A percentile compares a stretch with the other conserved stretches of the same genome.
Evolutionary conservation across 352 stramenopile genomes (phyloP).

Genomic region (Phytophthora pluvialis): DNA sequence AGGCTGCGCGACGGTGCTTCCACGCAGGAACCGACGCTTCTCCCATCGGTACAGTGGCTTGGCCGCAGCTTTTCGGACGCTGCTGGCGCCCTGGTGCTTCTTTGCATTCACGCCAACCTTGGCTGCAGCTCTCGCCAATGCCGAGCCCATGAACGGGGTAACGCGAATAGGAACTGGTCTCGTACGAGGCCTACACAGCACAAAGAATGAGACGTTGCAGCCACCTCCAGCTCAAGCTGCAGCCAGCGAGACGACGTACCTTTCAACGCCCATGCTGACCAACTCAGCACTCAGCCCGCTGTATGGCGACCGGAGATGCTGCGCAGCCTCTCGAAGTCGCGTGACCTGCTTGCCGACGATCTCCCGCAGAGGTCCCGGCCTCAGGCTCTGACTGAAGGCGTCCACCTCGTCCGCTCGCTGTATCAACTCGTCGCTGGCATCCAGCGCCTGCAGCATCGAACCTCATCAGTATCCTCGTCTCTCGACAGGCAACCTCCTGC

Average conservation of each 20-base stretch:
- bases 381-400: conserved; percentile 46
- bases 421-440: conserved; percentile 45
- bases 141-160: conserved; percentile 43
- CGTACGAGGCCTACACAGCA: conserved; percentile 22
- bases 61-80: conserved; percentile 25
- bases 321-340: conserved; percentile 41
- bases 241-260: conserved; percentile 5
- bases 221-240: not conserved
- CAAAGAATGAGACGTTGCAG: not conserved
- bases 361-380: conserved; percentile 47
- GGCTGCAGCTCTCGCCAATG: conserved; percentile 26
- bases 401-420: conserved; percentile 53
- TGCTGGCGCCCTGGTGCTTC: conserved; percentile 45
- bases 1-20: conserved; percentile 24
- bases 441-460: conserved; percentile 33
- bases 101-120: conserved; percentile 31
- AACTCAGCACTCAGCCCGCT: conserved; percentile 21
- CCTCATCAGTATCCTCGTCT: not conserved
- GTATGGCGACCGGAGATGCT: conserved; percentile 36
- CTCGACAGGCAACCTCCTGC: not conserved
- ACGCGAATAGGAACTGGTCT: conserved; percentile 32
- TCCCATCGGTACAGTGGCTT: conserved; percentile 74
- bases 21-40: conserved; percentile 36
- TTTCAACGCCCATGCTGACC: conserved; percentile 20
- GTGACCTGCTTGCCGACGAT: conserved; percentile 58